A percentile compares a stretch with the other conserved stretches of the same genome.
Conservation (phyloP, 2,329 filamentous ascomycete species). For the Monosporascus ibericus region DNA sequence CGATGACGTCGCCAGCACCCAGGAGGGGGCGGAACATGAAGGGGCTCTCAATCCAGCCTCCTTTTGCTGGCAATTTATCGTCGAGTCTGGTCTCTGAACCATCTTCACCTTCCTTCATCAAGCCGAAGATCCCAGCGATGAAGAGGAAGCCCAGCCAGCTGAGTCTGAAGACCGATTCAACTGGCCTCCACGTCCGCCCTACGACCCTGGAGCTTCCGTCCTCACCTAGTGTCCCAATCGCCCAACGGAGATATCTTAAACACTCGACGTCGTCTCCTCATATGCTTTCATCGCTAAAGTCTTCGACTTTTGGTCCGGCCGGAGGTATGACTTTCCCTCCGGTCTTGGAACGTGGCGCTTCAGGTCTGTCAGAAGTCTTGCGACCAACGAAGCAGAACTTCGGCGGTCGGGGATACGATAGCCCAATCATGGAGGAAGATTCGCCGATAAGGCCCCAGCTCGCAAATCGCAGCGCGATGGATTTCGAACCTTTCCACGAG, state of each 20-base stretch:
- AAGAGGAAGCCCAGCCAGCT: constrained; percentile 72
- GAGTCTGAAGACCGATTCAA: constrained; percentile 66
- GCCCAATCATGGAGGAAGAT: constrained; percentile 47
- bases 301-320: constrained; percentile 52
- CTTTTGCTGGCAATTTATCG: constrained; percentile 39
- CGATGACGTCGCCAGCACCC: constrained; percentile 63
- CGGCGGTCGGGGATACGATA: constrained; percentile 26
- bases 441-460: constrained; percentile 56
- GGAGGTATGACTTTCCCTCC: constrained; percentile 61
- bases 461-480: constrained; percentile 52
- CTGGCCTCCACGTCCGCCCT: constrained; percentile 44
- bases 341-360: constrained; percentile 53
- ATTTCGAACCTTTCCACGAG: constrained; percentile 56
- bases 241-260: constrained; percentile 58
- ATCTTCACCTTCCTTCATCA: constrained; percentile 71
- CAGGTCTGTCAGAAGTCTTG: constrained; percentile 52
- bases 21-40: constrained; percentile 78
- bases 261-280: constrained; percentile 64
- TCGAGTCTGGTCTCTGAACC: constrained; percentile 56
- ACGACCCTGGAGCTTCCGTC: constrained; percentile 48
- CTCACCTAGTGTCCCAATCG: constrained; percentile 51
- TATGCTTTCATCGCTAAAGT: constrained; percentile 55
- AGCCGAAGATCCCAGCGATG: constrained; percentile 65
- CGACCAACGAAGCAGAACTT: constrained; percentile 42
- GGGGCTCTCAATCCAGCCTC: constrained; percentile 71